Percentiles rank a stretch among this genome's conserved stretches.
These are phyloP conservation scores for Nymphaea colorata DNA, from an alignment of 164 flowering plant genomes.

Conservation along the genomic window DNA sequence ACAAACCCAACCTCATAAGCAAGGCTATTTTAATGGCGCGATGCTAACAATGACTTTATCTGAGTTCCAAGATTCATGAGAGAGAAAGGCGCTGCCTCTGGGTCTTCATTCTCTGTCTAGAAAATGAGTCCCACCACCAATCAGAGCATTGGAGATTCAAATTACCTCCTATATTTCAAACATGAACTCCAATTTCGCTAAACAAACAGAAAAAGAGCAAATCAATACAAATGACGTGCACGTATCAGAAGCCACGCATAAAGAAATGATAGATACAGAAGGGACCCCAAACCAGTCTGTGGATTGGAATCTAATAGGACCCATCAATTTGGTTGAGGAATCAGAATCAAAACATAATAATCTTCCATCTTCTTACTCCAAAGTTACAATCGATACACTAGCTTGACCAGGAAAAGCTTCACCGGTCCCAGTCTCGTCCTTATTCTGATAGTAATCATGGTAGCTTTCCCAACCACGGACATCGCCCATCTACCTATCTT, in stretches of 20 bases:
- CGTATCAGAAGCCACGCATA: background rate
- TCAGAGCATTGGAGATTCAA: background rate
- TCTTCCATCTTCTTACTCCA: no score
- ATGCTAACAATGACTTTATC: no score
- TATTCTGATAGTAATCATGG: no score
- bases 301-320: background rate
- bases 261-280: background rate
- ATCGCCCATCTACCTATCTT: no score
- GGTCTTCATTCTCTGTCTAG: no score
- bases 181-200: background rate
- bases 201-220: no score
- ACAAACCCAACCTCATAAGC: no score
- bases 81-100: no score
- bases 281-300: background rate
- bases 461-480: no score
- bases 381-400: no score
- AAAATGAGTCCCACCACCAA: background rate
- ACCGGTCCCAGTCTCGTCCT: background rate
- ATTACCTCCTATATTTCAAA: background rate
- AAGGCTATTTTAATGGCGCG: no score
- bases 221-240: background rate
- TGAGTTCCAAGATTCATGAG: no score
- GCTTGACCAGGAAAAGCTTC: background rate
- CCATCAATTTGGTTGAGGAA: background rate
- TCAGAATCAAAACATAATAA: background rate